Evolutionary conservation across 768 basidiomycete genomes (phyloP).

Genomic region (Solioccasus polychromus): DNA sequence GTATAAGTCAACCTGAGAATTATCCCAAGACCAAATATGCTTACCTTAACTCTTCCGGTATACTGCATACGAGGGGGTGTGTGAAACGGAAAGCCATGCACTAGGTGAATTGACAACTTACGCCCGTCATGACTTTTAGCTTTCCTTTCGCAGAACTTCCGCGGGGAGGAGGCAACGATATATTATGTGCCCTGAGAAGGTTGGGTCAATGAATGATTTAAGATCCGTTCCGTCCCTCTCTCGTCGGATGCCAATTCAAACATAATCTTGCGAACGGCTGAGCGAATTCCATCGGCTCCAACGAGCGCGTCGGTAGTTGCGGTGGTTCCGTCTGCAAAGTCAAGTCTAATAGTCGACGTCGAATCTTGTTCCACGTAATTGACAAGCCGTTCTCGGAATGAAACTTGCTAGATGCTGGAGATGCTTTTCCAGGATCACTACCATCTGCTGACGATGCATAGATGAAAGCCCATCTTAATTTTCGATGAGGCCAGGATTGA

Average conservation of each 20-base stretch:
- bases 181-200: constrained; percentile 40
- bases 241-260: constrained; percentile 15
- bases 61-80: constrained; percentile 9
- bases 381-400: constrained; percentile 20
- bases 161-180: constrained; percentile 39
- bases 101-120: constrained; percentile 12
- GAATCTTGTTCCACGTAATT: constrained; percentile 9
- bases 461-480: constrained; percentile 4
- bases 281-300: constrained; percentile 45
- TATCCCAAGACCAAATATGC: background rate
- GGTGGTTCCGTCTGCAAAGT: constrained; percentile 14
- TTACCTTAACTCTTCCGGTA: constrained; percentile 10
- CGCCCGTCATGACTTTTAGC: constrained; percentile 18
- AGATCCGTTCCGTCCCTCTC: background rate
- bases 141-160: constrained; percentile 25
- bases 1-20: background rate
- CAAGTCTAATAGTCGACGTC: constrained; percentile 15
- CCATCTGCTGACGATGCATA: constrained; percentile 25
- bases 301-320: constrained; percentile 40
- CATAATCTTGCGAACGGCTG: constrained; percentile 23
- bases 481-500: background rate
- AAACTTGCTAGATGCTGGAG: constrained; percentile 19
- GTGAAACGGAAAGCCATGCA: constrained; percentile 10
- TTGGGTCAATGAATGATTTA: constrained; percentile 23
- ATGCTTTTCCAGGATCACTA: constrained; percentile 15